These are phyloP conservation scores for Eucalyptus pauciflora DNA, from an alignment of 345 rosid genomes.

Conservation along the genomic window DNA sequence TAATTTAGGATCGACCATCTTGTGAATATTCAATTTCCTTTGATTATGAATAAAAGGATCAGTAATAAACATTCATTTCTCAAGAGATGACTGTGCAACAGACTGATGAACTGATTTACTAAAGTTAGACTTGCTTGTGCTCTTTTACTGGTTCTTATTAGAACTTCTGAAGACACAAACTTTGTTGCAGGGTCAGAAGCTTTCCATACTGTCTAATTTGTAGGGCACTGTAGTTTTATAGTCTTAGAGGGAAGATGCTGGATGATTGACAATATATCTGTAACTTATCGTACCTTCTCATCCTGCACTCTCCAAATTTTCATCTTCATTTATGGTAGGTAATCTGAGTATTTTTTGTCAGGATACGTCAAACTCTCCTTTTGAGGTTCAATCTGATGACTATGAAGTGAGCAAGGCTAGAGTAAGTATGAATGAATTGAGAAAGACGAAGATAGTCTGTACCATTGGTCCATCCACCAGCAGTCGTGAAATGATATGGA, in stretches of 20 bases:
- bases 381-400: constrained; percentile 12
- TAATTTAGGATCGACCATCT: neutral
- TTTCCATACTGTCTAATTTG: neutral
- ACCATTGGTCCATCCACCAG: constrained; percentile 97
- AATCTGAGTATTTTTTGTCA: neutral
- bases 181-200: neutral
- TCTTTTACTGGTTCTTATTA: neutral
- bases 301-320: neutral
- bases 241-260: neutral
- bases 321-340: neutral
- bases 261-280: neutral
- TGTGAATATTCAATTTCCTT: neutral
- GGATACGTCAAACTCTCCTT: constrained; percentile 26
- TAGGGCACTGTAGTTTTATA: neutral
- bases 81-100: neutral
- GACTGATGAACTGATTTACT: neutral
- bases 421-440: constrained; percentile 17
- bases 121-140: neutral
- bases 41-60: neutral
- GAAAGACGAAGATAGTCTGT: constrained; percentile 91
- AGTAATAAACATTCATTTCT: neutral
- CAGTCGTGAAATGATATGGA: constrained; percentile 94
- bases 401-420: constrained; percentile 14
- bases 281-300: neutral
- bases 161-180: neutral